These are phyloP conservation scores for Scutellaria barbata DNA, from an alignment of 257 asterid species.

Conservation along the genomic window DNA sequence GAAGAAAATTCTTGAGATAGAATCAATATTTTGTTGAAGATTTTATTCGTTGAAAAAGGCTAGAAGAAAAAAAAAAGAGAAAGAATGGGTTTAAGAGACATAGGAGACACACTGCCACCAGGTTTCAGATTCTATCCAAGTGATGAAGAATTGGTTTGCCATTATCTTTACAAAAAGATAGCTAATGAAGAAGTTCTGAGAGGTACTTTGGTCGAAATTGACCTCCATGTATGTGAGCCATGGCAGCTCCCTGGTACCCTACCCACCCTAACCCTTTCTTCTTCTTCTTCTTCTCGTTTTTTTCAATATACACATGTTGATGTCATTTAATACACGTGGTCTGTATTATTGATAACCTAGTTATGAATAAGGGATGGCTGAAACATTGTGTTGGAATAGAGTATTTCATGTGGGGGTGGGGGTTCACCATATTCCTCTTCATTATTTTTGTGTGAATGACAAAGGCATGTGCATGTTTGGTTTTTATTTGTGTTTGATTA, in stretches of 20 bases:
- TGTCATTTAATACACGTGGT: too few relatives aligned
- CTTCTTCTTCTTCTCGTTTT: too few relatives aligned
- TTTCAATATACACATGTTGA: too few relatives aligned
- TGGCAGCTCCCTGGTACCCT: conserved; percentile 91
- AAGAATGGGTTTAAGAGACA: conserved; percentile 66
- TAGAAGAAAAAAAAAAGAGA: too few relatives aligned
- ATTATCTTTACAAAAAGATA: conserved; percentile 76
- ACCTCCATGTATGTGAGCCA: conserved; percentile 89
- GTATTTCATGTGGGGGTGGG: not conserved
- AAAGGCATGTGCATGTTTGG: conserved; percentile 39
- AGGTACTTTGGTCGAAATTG: conserved; percentile 73
- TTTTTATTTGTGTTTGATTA: not conserved
- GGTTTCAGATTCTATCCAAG: conserved; percentile 90
- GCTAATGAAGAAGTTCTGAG: conserved; percentile 49
- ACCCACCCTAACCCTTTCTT: too few relatives aligned
- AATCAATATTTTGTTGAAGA: too few relatives aligned
- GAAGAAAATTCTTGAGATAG: too few relatives aligned
- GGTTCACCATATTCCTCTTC: not conserved
- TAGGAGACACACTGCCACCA: conserved; percentile 77
- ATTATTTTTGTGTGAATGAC: conserved; percentile 5
- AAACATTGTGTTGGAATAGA: not conserved
- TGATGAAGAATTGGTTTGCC: conserved; percentile 84
- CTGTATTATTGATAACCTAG: not conserved
- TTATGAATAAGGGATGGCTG: not conserved
- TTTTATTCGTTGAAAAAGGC: too few relatives aligned